Evolutionary conservation across 306 rosid species (phyloP), one percentile per base, ranked within the genome.

Genomic region (Rosa multiflora): DNA sequence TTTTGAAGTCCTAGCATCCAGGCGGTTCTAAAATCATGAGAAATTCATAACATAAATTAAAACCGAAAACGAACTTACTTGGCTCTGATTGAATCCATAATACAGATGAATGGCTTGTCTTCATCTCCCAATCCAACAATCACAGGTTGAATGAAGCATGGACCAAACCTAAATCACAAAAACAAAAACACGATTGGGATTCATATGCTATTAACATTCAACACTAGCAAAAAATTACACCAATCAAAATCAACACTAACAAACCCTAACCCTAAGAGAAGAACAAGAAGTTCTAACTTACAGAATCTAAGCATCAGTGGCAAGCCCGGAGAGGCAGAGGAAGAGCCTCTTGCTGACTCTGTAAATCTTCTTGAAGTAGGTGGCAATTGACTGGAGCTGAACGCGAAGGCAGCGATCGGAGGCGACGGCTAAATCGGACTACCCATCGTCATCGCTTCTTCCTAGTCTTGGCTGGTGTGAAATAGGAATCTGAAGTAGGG

Each of bases 391-490:
- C 74, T 94, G 97, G 11, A 94, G 97, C 92, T 94, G 97, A 88
- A 94, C 99, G 6, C 99, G 97, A 39, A 94, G 89, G 46, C 97
- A 88, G 15, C 99, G 95, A 88, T 94, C 99, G 79, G 97, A 92
- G 80, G 97, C 97, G 15, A 94, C 88, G 83, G 97, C 97, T 26
- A 26, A 26, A 26, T 26, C 29, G 29, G 29, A 26, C 29, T 26
- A 26, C 29, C 29, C 29, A 26, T 26, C 29, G 29, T 26, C 29
- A 26, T 26, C 29, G 29, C 29, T 26, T 26, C 29, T 26, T 26
- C 29, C 29, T 26, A 26, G 29, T 26, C 29, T 26, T 26, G 29
- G 29, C 29, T 26, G 29, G 29, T 26, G 29, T 26, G 29, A 26
- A 26, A 26, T 26, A 0, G 29, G 29, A 26, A 26, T 26, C 0